Conservation (phyloP, 192 early-diverging fungal genomes). For the Coemansia sp. region DNA sequence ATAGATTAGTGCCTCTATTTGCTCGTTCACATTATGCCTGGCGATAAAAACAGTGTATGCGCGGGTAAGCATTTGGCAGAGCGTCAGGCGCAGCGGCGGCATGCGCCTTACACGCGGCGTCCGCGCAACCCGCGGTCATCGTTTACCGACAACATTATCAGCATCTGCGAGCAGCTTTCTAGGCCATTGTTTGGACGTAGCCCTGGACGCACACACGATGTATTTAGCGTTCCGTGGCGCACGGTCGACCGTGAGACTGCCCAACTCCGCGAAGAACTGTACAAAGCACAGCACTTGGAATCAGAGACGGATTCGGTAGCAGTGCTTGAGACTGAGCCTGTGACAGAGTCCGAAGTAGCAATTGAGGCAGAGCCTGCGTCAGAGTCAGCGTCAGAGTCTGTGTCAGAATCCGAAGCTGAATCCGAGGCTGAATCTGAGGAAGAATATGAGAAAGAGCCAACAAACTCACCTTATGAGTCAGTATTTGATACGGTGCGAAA, state of each 20-base stretch:
- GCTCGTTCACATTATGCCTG: not conserved
- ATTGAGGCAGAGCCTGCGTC: not conserved
- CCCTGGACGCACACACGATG: constrained; percentile 15
- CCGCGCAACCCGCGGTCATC: constrained; percentile 7
- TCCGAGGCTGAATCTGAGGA: not conserved
- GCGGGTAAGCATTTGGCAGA: constrained; percentile 8
- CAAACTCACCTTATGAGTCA: constrained; percentile 31
- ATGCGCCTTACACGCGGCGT: constrained; percentile 29
- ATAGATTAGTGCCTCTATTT: constrained; percentile 1
- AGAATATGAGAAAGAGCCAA: not conserved
- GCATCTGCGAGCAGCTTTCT: constrained; percentile 31
- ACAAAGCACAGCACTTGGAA: constrained; percentile 16
- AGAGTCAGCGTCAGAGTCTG: not conserved
- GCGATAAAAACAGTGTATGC: not conserved
- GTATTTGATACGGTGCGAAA: constrained; percentile 40
- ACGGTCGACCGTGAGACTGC: constrained; percentile 43
- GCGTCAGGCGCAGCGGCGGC: constrained; percentile 16
- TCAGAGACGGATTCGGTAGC: not conserved
- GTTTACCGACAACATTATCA: constrained; percentile 25
- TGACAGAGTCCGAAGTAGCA: not conserved
- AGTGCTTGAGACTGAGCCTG: not conserved
- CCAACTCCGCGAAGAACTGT: constrained; percentile 37
- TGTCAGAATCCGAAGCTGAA: not conserved
- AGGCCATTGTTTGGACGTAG: constrained; percentile 33
- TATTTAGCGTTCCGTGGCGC: constrained; percentile 49